These are phyloP conservation scores for Hsuehochloa calcarea DNA, from an alignment of 176 grass and related monocot genomes.

Conservation along the genomic window DNA sequence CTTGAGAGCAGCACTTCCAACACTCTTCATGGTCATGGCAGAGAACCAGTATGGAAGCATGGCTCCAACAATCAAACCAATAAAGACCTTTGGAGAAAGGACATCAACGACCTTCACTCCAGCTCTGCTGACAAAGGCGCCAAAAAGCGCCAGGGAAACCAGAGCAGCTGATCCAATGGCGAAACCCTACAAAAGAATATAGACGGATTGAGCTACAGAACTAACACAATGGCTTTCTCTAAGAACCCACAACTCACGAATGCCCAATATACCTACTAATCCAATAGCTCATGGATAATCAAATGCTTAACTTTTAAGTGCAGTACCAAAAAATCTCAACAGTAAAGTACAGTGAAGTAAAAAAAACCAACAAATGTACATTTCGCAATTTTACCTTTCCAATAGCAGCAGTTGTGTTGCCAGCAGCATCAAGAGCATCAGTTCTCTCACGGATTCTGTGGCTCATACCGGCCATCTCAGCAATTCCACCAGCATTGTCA, in stretches of 20 bases:
- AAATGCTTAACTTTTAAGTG: background rate
- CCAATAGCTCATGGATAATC: background rate
- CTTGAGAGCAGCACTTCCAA: conserved; percentile 77
- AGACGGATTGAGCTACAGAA: background rate
- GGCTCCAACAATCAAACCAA: conserved; percentile 82
- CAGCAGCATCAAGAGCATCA: conserved; percentile 89
- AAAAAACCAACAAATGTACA: background rate
- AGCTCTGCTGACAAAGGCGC: conserved; percentile 84
- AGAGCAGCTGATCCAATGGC: conserved; percentile 90
- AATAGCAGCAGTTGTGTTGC: conserved; percentile 93
- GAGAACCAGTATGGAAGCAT: conserved; percentile 98
- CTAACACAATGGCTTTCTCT: background rate
- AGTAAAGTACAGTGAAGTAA: background rate
- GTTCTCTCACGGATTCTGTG: conserved; percentile 94
- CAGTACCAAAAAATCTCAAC: background rate
- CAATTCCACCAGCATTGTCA: conserved; percentile 96
- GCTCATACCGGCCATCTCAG: conserved; percentile 95
- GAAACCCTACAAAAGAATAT: conserved; percentile 59
- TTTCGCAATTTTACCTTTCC: conserved; percentile 55
- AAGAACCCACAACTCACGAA: background rate
- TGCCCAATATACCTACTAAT: background rate
- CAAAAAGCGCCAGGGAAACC: conserved; percentile 81
- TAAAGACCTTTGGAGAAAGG: conserved; percentile 85
- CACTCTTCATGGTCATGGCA: conserved; percentile 96
- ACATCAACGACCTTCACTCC: conserved; percentile 71